Base-by-base conservation (phyloP, 2,329 filamentous ascomycete species). In the Tolypocladium tropicale region DNA sequence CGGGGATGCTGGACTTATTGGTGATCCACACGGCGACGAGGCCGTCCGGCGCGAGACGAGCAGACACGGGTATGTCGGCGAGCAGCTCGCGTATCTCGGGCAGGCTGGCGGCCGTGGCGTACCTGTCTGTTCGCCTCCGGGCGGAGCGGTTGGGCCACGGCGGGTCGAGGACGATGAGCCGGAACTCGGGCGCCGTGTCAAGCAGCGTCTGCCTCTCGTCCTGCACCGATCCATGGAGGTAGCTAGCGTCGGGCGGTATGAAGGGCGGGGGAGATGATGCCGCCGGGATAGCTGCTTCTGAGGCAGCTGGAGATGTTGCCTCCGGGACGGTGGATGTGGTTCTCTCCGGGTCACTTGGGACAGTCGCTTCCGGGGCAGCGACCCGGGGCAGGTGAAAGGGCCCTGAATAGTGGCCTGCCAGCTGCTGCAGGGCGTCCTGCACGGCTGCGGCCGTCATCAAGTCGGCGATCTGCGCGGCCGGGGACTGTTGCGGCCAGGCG, bases 91-190 rank as follows among this genome's bases (percentile, higher is more conserved):
- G 67, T 55, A 84, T 75, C 53, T 81, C 76, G 14, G 72, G 64
- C 46, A 76, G 69, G 57, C 72, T 71, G 53, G 72, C 64, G 6
- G 77, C 76, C 6, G 77, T 81, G 2, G 64, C 60, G 67, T 84
- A 82, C 61, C 76, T 63, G 64, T 72, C 70, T 53, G 60, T 76
- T 63, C 81, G 84, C 41, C 86, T 77, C 61, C 80, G 79, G 16
- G 83, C 89, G 6, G 88, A 92, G 50, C 84, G 80, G 65, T 90
- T 93, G 0, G 89, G 88, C 89, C 89, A 93, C 1, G 89, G 89
- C 3, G 89, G 89, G 65, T 93, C 89, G 23, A 92, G 72, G 9
- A 91, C 68, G 39, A 92, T 75, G 49, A 92, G 73, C 60, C 88
- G 75, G 68, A 93, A 91, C 7, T 67, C 63, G 23, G 79, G 76